Evolutionary conservation across 768 basidiomycete species (phyloP).

Genomic region (Lactarius hatsudake): DNA sequence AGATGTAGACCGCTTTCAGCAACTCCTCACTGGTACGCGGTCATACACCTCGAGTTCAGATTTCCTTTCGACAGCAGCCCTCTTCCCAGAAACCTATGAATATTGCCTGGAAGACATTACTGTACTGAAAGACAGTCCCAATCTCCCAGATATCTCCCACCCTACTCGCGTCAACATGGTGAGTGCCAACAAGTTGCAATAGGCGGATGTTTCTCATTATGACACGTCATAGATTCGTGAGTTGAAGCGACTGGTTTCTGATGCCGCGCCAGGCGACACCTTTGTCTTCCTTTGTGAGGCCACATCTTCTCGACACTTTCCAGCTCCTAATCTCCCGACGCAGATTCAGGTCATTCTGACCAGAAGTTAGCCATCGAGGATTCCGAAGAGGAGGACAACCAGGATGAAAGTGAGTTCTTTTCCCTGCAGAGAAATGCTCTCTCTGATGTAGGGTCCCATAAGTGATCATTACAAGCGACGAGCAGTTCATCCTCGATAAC

Average conservation of each 20-base stretch:
- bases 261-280: constrained; percentile 29
- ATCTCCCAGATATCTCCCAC: not conserved
- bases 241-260: constrained; percentile 24
- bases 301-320: not conserved
- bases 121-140: constrained; percentile 20
- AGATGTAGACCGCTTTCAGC: constrained; percentile 15
- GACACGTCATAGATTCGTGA: constrained; percentile 22
- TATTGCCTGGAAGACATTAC: constrained; percentile 24
- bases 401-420: constrained; percentile 28
- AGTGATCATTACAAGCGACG: constrained; percentile 22
- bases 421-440: too few species aligned
- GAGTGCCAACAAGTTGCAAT: not conserved
- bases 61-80: not conserved
- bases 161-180: constrained; percentile 27
- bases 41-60: too few species aligned
- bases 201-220: not conserved
- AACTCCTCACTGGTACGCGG: constrained; percentile 16
- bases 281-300: constrained; percentile 33
- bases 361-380: constrained; percentile 20
- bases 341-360: constrained; percentile 32
- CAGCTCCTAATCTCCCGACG: not conserved
- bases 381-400: constrained; percentile 28
- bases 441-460: not conserved
- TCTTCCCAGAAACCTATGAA: constrained; percentile 19
- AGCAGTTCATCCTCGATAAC: constrained; percentile 29